Evolutionary conservation across 495 filamentous ascomycete genomes (phyloP).

Genomic region (Staphylotrichum tortipilum): DNA sequence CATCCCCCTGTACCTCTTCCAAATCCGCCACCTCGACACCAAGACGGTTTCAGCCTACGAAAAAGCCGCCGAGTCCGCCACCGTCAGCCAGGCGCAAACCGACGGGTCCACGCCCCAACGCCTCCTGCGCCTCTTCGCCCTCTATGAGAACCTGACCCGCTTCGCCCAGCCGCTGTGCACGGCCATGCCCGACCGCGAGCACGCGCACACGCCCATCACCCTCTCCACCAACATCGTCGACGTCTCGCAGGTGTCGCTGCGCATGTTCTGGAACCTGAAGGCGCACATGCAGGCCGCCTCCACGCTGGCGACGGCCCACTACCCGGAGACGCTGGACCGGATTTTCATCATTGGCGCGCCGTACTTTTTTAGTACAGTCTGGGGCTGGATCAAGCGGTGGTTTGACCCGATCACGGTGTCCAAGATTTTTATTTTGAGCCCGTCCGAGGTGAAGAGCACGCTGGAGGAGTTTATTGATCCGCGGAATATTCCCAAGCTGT

Average conservation of each 20-base stretch:
- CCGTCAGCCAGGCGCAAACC: slow-evolving; percentile 39
- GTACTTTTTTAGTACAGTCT: slow-evolving; percentile 85
- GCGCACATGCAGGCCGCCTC: slow-evolving; percentile 84
- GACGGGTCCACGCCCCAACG: slow-evolving; percentile 57
- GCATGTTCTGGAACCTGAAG: slow-evolving; percentile 91
- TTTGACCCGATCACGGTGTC: slow-evolving; percentile 88
- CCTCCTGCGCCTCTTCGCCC: slow-evolving; percentile 69
- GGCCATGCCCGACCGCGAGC: slow-evolving; percentile 54
- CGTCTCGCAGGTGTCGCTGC: slow-evolving; percentile 70
- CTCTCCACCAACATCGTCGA: slow-evolving; percentile 86
- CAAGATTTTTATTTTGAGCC: slow-evolving; percentile 80
- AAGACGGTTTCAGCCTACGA: slow-evolving; percentile 76
- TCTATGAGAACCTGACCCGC: slow-evolving; percentile 82
- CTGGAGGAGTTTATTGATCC: slow-evolving; percentile 73
- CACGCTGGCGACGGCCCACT: slow-evolving; percentile 79
- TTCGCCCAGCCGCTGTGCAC: slow-evolving; percentile 81
- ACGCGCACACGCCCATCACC: slow-evolving; percentile 70
- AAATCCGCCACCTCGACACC: slow-evolving; percentile 69
- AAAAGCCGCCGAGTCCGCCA: slow-evolving; percentile 48
- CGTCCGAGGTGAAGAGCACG: slow-evolving; percentile 60
- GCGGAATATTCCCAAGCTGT: slow-evolving; percentile 70
- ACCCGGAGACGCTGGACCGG: slow-evolving; percentile 81
- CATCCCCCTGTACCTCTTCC: slow-evolving; percentile 82
- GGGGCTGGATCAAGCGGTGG: slow-evolving; percentile 94
- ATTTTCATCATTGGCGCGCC: slow-evolving; percentile 89